Evolutionary conservation across 345 rosid species (phyloP).

Genomic region (Jatropha curcas): DNA sequence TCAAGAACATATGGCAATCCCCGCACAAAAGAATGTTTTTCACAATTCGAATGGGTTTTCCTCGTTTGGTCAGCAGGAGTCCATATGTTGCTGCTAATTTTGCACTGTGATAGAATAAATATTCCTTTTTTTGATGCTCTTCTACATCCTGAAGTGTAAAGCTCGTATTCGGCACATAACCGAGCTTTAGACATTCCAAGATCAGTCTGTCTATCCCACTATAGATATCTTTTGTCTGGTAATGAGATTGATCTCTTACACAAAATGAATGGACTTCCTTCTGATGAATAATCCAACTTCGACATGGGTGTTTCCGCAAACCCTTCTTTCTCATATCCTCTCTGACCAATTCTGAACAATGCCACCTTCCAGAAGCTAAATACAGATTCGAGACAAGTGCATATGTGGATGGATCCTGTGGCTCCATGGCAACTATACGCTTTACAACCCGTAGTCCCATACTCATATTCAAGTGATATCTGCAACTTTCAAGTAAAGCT

Average conservation of each 20-base stretch:
- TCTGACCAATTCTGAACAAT: conserved; percentile 64
- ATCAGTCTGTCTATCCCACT: conserved; percentile 68
- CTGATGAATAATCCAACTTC: conserved; percentile 80
- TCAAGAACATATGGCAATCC: conserved; percentile 81
- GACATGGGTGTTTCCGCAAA: conserved; percentile 60
- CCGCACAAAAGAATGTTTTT: conserved; percentile 80
- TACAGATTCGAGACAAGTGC: conserved; percentile 74
- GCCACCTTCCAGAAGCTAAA: conserved; percentile 90
- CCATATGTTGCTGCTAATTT: conserved; percentile 85
- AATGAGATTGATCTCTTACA: conserved; percentile 64
- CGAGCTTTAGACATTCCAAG: conserved; percentile 66
- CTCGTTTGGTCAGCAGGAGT: conserved; percentile 46
- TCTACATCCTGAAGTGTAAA: conserved; percentile 90
- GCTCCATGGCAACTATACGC: conserved; percentile 52
- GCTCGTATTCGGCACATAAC: conserved; percentile 76
- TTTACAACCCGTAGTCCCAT: conserved; percentile 58
- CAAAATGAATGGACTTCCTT: conserved; percentile 62
- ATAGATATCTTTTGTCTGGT: conserved; percentile 63
- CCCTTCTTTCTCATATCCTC: conserved; percentile 64
- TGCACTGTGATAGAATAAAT: conserved; percentile 83
- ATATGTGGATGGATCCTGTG: conserved; percentile 64
- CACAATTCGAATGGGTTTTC: conserved; percentile 53
- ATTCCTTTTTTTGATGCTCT: conserved; percentile 75
- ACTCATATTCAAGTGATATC: conserved; percentile 54
- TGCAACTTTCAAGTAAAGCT: conserved; percentile 75